Evolutionary conservation across 1,139 yeast species (phyloP), one percentile per base, ranked within the genome.

Genomic region (Zygosaccharomyces sapae): DNA sequence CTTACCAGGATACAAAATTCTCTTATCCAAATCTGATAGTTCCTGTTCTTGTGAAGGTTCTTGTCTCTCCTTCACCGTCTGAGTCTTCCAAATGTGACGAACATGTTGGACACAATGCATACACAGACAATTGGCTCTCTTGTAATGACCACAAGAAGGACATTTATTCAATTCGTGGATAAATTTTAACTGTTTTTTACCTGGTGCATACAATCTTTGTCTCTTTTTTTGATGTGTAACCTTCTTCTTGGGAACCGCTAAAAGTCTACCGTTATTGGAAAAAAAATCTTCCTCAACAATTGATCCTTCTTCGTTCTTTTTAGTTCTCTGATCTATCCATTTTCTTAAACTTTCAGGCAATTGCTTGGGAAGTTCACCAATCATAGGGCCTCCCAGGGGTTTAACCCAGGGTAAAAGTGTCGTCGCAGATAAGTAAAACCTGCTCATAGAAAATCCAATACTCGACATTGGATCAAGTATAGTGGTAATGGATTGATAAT

Each of bases 161-260:
- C 98, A 90, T 65, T 95, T 79, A 54, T 85, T 87, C 58, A 92
- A 71, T 64, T 86, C 85, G 49, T 82, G 78, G 55, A 86, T 74
- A 46, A 83, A 82, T 65, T 87, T 80, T 55, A 86, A 73, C 61
- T 89, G 94, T 66, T 88, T 90, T 53, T 79, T 75, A 9, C 89
- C 95, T 3, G 96, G 90, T 12, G 87, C 86, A 59, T 86, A 83
- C 57, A 86, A 77, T 70, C 85, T 82, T 63, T 79, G 83, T 68
- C 97, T 81, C 63, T 87, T 85, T 69, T 88, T 86, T 70, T 81
- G 80, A 65, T 87, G 86, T 7, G 97, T 88, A 9, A 81, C 81
- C 69, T 88, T 89, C 78, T 90, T 89, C 74, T 92, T 92, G 48
- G 98, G 97, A 2, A 82, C 97, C 2, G 98, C 97, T 55, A 73